A percentile compares a stretch with the other conserved stretches of the same genome.
phyloP scores from a whole-genome alignment of 306 rosid genomes.

The Trifolium dubium region DNA sequence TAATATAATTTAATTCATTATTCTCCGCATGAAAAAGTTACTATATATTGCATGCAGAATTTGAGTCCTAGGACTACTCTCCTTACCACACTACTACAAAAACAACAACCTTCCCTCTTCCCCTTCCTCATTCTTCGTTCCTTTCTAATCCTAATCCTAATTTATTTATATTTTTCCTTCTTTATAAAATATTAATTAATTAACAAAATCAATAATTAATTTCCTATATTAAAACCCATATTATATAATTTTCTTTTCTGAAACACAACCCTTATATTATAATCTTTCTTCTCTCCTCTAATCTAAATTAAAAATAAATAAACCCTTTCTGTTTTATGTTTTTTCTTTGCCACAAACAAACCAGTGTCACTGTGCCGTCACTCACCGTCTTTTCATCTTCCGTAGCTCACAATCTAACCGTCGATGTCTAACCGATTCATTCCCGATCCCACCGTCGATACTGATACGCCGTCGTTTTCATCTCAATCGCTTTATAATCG shows the following conservation, averaged over 20 bases:
- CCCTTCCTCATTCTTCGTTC: not conserved
- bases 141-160: not conserved
- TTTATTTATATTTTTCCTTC: not conserved
- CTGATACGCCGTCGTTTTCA: not conserved
- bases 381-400: not conserved
- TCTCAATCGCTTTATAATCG: not conserved
- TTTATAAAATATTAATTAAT: not conserved
- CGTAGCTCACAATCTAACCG: not conserved
- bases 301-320: not conserved
- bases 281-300: not conserved
- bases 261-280: not conserved
- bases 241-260: not conserved
- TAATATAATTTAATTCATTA: not conserved
- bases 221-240: not conserved
- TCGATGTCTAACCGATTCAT: slow-evolving; percentile 23
- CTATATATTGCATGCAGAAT: slow-evolving; percentile 71
- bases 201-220: not conserved
- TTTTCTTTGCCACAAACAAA: not conserved
- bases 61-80: slow-evolving; percentile 18
- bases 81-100: not conserved
- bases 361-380: not conserved
- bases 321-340: not conserved
- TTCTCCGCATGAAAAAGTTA: slow-evolving; percentile 41
- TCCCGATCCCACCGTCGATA: not conserved
- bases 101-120: not conserved